A percentile compares a stretch with the other conserved stretches of the same genome.
Evolutionary conservation across 2,329 filamentous ascomycete genomes (phyloP).

Genomic region (Venturia oleaginea): DNA sequence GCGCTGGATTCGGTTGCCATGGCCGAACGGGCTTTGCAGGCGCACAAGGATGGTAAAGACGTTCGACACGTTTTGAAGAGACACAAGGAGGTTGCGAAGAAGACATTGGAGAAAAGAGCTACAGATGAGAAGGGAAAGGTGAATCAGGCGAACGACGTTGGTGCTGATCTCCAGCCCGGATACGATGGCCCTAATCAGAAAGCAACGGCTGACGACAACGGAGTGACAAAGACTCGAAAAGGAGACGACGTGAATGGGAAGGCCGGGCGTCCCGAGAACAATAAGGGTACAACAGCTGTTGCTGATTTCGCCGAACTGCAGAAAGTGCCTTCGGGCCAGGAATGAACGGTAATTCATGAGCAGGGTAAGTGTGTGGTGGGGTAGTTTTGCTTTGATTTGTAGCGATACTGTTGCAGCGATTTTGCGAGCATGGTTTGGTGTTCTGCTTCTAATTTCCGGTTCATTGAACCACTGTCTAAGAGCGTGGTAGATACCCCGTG

Average conservation of each 20-base stretch:
- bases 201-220: neutral
- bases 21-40: slow-evolving; percentile 10
- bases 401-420: neutral
- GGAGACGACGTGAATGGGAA: neutral
- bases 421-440: neutral
- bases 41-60: slow-evolving; percentile 8
- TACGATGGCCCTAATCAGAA: neutral
- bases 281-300: neutral
- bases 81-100: neutral
- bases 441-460: neutral
- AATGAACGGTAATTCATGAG: no score
- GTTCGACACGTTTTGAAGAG: slow-evolving; percentile 11
- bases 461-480: neutral
- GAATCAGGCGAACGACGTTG: neutral
- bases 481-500: no score
- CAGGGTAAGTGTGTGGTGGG: neutral
- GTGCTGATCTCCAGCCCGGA: neutral
- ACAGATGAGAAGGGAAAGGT: neutral
- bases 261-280: neutral
- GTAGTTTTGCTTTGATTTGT: neutral
- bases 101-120: neutral
- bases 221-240: neutral
- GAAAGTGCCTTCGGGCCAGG: neutral
- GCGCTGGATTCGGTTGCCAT: slow-evolving; percentile 9
- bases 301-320: neutral